A percentile compares a stretch with the other conserved stretches of the same genome.
These are phyloP conservation scores for Botryotinia convoluta DNA, from an alignment of 2,329 filamentous ascomycete species.

Conservation along the genomic window DNA sequence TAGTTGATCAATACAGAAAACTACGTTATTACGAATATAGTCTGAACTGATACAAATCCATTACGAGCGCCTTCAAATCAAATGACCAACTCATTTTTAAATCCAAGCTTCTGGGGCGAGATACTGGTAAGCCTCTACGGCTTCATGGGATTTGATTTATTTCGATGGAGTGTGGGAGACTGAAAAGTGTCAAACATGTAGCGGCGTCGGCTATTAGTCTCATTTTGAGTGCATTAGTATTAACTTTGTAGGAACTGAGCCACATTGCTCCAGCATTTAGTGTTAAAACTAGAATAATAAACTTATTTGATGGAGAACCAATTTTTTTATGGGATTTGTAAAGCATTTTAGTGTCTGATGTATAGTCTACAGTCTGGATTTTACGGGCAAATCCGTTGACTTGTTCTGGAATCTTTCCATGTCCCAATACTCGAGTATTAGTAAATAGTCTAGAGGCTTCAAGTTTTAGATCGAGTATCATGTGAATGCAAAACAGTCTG, in stretches of 20 bases:
- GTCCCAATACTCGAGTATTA: no score
- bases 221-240: not conserved
- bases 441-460: not conserved
- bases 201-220: slow-evolving; percentile 10
- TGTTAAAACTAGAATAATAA: not conserved
- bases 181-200: not conserved
- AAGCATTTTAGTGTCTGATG: not conserved
- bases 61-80: not conserved
- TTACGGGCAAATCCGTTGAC: not conserved
- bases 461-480: not conserved
- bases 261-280: not conserved
- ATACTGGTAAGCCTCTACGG: not conserved
- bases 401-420: slow-evolving; percentile 4
- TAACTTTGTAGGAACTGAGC: not conserved
- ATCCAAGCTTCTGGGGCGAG: not conserved
- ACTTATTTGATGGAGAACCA: not conserved
- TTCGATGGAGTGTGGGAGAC: not conserved
- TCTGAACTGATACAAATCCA: not conserved
- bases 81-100: not conserved
- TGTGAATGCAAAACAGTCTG: not conserved
- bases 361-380: not conserved
- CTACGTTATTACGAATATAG: not conserved
- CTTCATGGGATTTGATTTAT: not conserved
- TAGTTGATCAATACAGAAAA: not conserved
- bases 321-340: not conserved